phyloP scores from a whole-genome alignment of 345 rosid genomes.

The Citrus medica region DNA sequence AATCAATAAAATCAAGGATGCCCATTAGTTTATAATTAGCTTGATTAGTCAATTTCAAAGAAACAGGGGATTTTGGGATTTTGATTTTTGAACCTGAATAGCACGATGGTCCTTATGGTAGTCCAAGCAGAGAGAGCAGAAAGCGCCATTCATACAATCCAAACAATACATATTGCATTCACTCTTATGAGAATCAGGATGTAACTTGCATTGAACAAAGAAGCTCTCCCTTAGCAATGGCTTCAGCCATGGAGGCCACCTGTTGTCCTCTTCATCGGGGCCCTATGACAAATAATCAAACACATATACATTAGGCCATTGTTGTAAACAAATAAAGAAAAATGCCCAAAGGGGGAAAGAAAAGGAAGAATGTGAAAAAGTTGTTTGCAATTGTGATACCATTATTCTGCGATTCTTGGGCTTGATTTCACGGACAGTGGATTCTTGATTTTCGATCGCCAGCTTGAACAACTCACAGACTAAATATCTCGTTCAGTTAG shows the following conservation, averaged over 20 bases:
- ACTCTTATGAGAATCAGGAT: conserved; percentile 84
- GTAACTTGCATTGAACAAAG: conserved; percentile 87
- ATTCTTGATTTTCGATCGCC: conserved; percentile 83
- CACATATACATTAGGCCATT: background rate
- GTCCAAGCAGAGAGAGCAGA: conserved; percentile 75
- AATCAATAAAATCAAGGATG: background rate
- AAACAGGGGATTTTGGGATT: too few species aligned
- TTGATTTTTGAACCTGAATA: conserved; percentile 59
- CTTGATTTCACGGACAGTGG: conserved; percentile 69
- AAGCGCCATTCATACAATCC: conserved; percentile 80
- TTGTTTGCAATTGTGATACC: conserved; percentile 29
- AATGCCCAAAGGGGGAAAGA: conserved; percentile 14
- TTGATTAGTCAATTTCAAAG: too few species aligned
- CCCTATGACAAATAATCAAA: conserved; percentile 36
- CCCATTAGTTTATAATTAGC: too few species aligned
- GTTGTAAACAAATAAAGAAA: background rate
- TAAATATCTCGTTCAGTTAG: background rate
- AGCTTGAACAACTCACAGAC: conserved; percentile 35
- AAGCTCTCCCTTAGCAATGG: conserved; percentile 70
- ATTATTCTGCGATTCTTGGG: conserved; percentile 81
- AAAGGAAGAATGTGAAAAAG: background rate
- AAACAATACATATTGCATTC: conserved; percentile 98
- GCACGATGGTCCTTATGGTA: conserved; percentile 73
- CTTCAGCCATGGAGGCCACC: conserved; percentile 83
- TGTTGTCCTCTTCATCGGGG: conserved; percentile 62